Evolutionary conservation across 2,329 filamentous ascomycete species (phyloP).

Genomic region (Diaporthe helianthi): DNA sequence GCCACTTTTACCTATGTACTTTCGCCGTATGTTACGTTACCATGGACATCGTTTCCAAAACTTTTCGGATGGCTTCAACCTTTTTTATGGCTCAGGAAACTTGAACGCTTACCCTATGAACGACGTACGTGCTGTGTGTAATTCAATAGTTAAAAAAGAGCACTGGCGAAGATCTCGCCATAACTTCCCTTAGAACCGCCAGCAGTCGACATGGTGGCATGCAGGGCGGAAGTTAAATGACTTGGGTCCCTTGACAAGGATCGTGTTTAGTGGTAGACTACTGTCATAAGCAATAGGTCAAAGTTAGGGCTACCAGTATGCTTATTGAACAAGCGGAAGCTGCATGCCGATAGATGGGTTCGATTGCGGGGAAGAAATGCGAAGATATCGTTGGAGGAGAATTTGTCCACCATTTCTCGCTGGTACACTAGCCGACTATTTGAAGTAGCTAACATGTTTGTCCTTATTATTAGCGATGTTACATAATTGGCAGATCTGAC

Average conservation of each 20-base stretch:
- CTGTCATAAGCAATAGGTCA: not conserved
- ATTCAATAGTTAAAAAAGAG: not conserved
- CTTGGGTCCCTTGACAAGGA: not conserved
- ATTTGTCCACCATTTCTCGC: constrained; percentile 5
- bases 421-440: not conserved
- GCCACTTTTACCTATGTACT: not conserved
- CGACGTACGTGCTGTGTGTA: not conserved
- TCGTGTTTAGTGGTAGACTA: not conserved
- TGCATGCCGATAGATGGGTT: constrained; percentile 7
- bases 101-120: not conserved
- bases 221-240: not conserved
- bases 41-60: too few species aligned
- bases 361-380: constrained; percentile 18
- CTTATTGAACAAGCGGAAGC: constrained; percentile 13
- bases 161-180: not conserved
- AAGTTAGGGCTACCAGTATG: not conserved
- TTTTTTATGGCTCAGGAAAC: not conserved
- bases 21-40: too few species aligned
- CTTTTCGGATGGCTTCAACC: too few species aligned
- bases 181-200: not conserved
- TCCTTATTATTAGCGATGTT: constrained; percentile 3
- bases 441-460: not conserved
- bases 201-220: not conserved
- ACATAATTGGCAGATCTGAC: constrained; percentile 20
- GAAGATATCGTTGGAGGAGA: constrained; percentile 14